Percentiles rank a stretch among this genome's conserved stretches.
Conservation (phyloP, 2,329 filamentous ascomycete genomes). For the Sporothrix brasiliensis region DNA sequence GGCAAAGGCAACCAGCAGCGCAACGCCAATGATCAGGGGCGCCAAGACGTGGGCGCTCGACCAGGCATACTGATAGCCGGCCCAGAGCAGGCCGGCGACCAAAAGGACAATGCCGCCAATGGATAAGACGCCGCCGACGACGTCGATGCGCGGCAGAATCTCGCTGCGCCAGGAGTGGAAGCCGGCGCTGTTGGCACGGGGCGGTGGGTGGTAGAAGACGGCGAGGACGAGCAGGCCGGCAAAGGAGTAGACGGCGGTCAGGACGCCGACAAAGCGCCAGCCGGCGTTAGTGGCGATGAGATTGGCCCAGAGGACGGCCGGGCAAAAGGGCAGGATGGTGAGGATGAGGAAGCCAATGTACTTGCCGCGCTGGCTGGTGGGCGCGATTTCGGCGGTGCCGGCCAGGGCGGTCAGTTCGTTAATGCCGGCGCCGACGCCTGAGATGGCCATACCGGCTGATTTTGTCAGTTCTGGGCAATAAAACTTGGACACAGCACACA, state of each 20-base stretch:
- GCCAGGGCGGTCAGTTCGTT: slow-evolving; percentile 70
- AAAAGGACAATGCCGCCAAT: slow-evolving; percentile 55
- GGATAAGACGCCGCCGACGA: slow-evolving; percentile 54
- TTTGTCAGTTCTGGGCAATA: neutral
- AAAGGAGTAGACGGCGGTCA: slow-evolving; percentile 56
- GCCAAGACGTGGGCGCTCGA: slow-evolving; percentile 50
- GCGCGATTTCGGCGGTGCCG: slow-evolving; percentile 68
- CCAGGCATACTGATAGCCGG: slow-evolving; percentile 47
- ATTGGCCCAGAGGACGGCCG: slow-evolving; percentile 64
- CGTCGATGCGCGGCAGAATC: slow-evolving; percentile 53
- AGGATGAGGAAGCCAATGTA: slow-evolving; percentile 64
- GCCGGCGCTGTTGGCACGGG: slow-evolving; percentile 48
- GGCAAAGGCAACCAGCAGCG: slow-evolving; percentile 54
- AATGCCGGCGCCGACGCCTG: slow-evolving; percentile 67
- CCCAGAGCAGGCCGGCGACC: slow-evolving; percentile 52
- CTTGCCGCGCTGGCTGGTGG: slow-evolving; percentile 64
- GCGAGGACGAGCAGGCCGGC: slow-evolving; percentile 55
- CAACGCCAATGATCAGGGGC: slow-evolving; percentile 55
- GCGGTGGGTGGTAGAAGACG: slow-evolving; percentile 58
- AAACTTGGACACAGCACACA: neutral
- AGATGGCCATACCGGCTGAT: slow-evolving; percentile 54
- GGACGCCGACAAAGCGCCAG: slow-evolving; percentile 59
- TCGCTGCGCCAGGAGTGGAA: slow-evolving; percentile 44
- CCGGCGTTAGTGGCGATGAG: slow-evolving; percentile 50
- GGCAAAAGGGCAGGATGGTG: slow-evolving; percentile 64